Base-by-base conservation (phyloP, 2,329 filamentous ascomycete genomes). In the Microdochium paspali region DNA sequence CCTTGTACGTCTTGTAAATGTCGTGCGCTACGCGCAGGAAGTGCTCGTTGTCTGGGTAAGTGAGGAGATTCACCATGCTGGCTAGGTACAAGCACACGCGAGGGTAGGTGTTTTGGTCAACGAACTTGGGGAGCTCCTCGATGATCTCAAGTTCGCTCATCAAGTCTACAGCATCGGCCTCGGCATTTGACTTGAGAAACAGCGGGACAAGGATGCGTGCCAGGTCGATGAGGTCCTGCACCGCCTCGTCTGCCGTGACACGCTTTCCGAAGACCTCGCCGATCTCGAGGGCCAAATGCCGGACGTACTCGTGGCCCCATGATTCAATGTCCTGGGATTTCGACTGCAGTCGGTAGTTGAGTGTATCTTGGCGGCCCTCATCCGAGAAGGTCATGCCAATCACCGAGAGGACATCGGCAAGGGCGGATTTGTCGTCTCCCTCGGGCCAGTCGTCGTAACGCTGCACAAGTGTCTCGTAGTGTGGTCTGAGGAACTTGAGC, bases 351-450 rank as follows among this genome's bases (percentile, higher is more conserved):
- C 93, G 84, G 73, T 93, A 98, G 70, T 95, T 97, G 60, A 98
- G 79, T 45, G 93, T 96, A 66, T 98, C 93, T 68, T 95, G 82
- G 66, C 89, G 84, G 60, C 95, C 89, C 68, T 97, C 93, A 62
- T 97, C 91, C 44, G 91, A 95, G 65, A 91, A 96, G 47, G 93
- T 98, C 93, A 98, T 98, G 52, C 91, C 93, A 57, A 98, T 86
- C 44, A 98, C 93, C 13, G 93, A 98, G 46, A 98, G 75, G 58
- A 95, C 93, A 69, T 98, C 94, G 43, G 93, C 94, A 54, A 98
- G 74, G 3, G 90, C 80, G 51, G 85, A 88, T 79, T 94, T 95
- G 71, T 95, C 82, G 46, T 89, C 81, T 54, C 89, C 82, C 48
- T 79, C 77, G 3, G 85, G 78, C 93, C 94, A 98, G 65, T 85